Evolutionary conservation across 2,329 filamentous ascomycete genomes (phyloP).

Genomic region (Tolypocladium tundrense): DNA sequence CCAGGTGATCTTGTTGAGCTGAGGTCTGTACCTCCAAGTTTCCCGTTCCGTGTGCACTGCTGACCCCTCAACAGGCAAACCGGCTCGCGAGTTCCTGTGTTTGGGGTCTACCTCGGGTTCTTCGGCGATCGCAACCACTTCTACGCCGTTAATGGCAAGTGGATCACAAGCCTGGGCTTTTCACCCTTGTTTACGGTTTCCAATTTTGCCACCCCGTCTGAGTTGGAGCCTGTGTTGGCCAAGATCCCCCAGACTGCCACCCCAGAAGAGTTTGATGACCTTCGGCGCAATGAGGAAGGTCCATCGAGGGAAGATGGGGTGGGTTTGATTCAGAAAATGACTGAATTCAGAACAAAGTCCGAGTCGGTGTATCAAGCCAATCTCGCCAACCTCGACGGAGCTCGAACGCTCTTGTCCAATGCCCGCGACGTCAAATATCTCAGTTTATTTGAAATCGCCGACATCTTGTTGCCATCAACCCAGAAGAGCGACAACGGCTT

Average conservation of each 20-base stretch:
- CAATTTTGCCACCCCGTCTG: slow-evolving; percentile 29
- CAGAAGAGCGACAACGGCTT: slow-evolving; percentile 27
- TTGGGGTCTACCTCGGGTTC: slow-evolving; percentile 43
- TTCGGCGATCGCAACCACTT: slow-evolving; percentile 42
- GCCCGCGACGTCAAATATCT: slow-evolving; percentile 30
- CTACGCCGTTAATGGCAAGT: slow-evolving; percentile 42
- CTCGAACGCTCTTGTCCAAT: slow-evolving; percentile 29
- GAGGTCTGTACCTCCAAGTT: slow-evolving; percentile 13
- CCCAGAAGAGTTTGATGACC: slow-evolving; percentile 18
- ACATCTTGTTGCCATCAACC: slow-evolving; percentile 27
- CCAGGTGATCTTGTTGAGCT: slow-evolving; percentile 44
- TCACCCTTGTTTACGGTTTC: slow-evolving; percentile 39
- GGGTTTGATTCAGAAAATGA: slow-evolving; percentile 36
- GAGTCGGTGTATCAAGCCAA: slow-evolving; percentile 37
- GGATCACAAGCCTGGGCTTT: slow-evolving; percentile 31
- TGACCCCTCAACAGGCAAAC: slow-evolving; percentile 11
- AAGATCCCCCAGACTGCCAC: slow-evolving; percentile 17
- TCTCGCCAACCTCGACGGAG: slow-evolving; percentile 36
- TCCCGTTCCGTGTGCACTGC: background rate
- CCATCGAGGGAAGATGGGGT: slow-evolving; percentile 34
- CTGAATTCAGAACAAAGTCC: slow-evolving; percentile 29
- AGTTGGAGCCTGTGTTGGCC: slow-evolving; percentile 28
- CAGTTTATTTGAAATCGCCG: slow-evolving; percentile 40
- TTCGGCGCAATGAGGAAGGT: slow-evolving; percentile 24
- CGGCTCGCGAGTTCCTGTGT: slow-evolving; percentile 32